phyloP scores from a whole-genome alignment of 1,284 basidiomycete species.

The Cryptococcus sp. region DNA sequence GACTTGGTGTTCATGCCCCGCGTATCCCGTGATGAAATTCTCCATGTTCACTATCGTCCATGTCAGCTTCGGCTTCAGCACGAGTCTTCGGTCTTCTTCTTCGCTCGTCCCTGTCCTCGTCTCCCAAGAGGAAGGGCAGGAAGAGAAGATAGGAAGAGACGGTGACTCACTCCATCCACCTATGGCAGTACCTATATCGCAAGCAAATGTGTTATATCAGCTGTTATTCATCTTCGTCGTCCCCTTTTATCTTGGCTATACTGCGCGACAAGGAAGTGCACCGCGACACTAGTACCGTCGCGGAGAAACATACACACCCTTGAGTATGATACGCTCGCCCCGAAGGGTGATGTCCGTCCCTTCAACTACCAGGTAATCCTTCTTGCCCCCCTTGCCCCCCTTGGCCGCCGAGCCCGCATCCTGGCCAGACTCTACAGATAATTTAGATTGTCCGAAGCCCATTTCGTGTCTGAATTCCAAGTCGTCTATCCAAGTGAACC shows the following conservation, averaged over 20 bases:
- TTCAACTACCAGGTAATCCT: constrained; percentile 12
- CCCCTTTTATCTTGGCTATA: too few relatives aligned
- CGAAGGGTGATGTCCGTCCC: constrained; percentile 30
- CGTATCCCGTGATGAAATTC: constrained; percentile 50
- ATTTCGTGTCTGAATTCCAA: too few relatives aligned
- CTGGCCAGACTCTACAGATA: too few relatives aligned
- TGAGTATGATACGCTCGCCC: constrained; percentile 39
- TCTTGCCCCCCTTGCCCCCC: neutral
- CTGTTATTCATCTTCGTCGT: constrained; percentile 13
- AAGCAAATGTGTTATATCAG: neutral
- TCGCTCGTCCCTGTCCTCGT: neutral
- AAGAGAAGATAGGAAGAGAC: too few relatives aligned
- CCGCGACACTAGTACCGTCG: too few relatives aligned
- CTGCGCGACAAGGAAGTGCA: neutral
- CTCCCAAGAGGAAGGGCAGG: neutral
- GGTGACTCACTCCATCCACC: constrained; percentile 48
- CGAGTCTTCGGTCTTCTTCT: neutral
- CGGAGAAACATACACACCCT: constrained; percentile 19
- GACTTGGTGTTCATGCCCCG: constrained; percentile 58
- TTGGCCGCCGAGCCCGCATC: too few relatives aligned
- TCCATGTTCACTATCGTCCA: constrained; percentile 47
- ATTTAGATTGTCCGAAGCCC: too few relatives aligned
- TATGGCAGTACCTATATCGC: constrained; percentile 36
- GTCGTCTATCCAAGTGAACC: too few relatives aligned
- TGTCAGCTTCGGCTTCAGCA: too few relatives aligned